These are phyloP conservation scores for Blumeria hordei DNA, from an alignment of 2,329 filamentous ascomycete species.

Conservation along the genomic window DNA sequence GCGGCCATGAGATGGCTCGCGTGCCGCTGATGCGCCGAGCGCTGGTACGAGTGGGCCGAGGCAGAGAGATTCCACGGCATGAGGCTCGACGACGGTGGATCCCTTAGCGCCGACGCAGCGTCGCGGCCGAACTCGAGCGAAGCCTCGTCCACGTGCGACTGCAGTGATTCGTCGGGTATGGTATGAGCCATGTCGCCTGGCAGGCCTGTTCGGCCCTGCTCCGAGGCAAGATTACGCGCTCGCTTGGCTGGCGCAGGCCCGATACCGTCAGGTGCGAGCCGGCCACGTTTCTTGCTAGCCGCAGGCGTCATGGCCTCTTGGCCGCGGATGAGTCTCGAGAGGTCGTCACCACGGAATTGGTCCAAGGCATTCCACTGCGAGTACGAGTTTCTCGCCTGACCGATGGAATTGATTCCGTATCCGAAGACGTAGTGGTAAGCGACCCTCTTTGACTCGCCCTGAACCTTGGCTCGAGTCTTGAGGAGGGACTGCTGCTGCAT, in stretches of 20 bases:
- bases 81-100: conserved; percentile 40
- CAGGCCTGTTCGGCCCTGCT: conserved; percentile 12
- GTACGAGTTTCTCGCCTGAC: conserved; percentile 19
- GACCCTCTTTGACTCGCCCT: conserved; percentile 31
- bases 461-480: conserved; percentile 20
- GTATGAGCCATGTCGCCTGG: conserved; percentile 17
- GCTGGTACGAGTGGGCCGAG: conserved; percentile 25
- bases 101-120: conserved; percentile 37
- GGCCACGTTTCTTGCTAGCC: conserved; percentile 5
- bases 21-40: conserved; percentile 12
- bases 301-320: not conserved
- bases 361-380: conserved; percentile 24
- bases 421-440: conserved; percentile 36
- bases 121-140: conserved; percentile 46
- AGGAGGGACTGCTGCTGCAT: conserved; percentile 26
- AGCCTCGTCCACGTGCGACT: conserved; percentile 1
- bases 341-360: conserved; percentile 29
- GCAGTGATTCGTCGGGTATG: not conserved
- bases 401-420: conserved; percentile 28
- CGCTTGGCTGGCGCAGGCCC: conserved; percentile 15
- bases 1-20: conserved; percentile 26
- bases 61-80: conserved; percentile 45
- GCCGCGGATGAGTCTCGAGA: conserved; percentile 19
- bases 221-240: conserved; percentile 14
- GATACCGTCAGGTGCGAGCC: conserved; percentile 6